Conservation (phyloP, 257 asterid species). For the Solanum sejunctum region DNA sequence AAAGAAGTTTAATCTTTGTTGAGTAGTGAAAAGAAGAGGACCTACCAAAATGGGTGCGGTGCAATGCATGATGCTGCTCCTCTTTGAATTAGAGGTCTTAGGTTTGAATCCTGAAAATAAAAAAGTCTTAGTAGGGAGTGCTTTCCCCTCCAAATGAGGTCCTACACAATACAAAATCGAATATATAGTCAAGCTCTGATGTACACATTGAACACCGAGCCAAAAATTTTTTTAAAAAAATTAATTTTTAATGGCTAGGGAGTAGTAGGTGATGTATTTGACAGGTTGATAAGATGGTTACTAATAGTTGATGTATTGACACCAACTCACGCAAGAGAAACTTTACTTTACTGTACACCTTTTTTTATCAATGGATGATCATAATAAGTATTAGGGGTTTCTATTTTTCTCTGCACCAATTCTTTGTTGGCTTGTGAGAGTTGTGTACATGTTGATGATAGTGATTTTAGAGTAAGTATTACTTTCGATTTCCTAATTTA, state of each 20-base stretch:
- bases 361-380: neutral
- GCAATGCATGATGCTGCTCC: no score
- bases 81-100: no score
- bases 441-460: neutral
- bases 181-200: no score
- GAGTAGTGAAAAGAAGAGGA: neutral
- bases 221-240: neutral
- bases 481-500: neutral
- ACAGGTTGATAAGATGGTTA: slow-evolving; percentile 42
- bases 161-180: no score
- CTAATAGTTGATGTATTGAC: slow-evolving; percentile 27
- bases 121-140: no score
- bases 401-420: neutral
- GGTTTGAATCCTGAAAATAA: no score
- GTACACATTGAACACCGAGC: no score
- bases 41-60: no score
- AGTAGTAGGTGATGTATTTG: slow-evolving; percentile 6
- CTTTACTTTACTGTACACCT: neutral
- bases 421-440: neutral
- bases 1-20: neutral
- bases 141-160: no score
- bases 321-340: slow-evolving; percentile 58
- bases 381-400: neutral
- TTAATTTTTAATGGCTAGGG: neutral
- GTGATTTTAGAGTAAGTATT: neutral